phyloP scores from a whole-genome alignment of 1,284 basidiomycete genomes.

The Moniliophthora roreri region DNA sequence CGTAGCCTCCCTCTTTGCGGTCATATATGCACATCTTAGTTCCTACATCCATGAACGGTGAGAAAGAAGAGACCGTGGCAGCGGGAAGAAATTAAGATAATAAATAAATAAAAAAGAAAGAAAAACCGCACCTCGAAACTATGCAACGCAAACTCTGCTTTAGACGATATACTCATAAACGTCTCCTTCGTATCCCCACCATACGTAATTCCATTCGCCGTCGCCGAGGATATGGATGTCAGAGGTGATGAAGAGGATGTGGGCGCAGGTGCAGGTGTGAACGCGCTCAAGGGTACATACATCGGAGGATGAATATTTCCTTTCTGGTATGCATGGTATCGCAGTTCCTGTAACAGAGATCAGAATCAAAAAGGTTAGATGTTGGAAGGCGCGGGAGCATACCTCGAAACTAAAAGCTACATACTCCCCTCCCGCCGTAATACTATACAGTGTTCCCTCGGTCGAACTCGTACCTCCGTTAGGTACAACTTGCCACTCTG shows the following conservation, averaged over 20 bases:
- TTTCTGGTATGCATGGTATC: slow-evolving; percentile 11
- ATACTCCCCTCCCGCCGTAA: slow-evolving; percentile 12
- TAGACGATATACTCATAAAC: slow-evolving; percentile 11
- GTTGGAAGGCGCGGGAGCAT: too few species aligned
- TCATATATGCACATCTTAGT: slow-evolving; percentile 10
- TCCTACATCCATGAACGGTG: slow-evolving; percentile 1
- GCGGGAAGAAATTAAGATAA: not conserved
- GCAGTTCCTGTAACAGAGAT: slow-evolving; percentile 14
- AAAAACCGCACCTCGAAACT: slow-evolving; percentile 14
- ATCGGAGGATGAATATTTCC: slow-evolving; percentile 9
- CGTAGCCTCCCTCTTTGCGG: slow-evolving; percentile 9
- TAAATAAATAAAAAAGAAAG: not conserved
- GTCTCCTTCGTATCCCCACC: slow-evolving; percentile 13
- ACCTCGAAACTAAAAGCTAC: slow-evolving; percentile 13
- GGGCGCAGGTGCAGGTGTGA: not conserved
- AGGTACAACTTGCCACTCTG: slow-evolving; percentile 5
- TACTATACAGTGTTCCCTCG: slow-evolving; percentile 8
- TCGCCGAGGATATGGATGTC: not conserved
- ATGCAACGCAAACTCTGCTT: slow-evolving; percentile 13
- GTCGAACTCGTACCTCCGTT: not conserved
- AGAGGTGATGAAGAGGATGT: not conserved
- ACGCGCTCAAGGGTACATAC: too few species aligned
- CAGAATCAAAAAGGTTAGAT: too few species aligned
- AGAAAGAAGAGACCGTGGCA: not conserved
- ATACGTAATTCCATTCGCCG: slow-evolving; percentile 7